A percentile compares a stretch with the other conserved stretches of the same genome.
Evolutionary conservation across 2,329 filamentous ascomycete genomes (phyloP).

Genomic region (Trichoderma guizhouense): DNA sequence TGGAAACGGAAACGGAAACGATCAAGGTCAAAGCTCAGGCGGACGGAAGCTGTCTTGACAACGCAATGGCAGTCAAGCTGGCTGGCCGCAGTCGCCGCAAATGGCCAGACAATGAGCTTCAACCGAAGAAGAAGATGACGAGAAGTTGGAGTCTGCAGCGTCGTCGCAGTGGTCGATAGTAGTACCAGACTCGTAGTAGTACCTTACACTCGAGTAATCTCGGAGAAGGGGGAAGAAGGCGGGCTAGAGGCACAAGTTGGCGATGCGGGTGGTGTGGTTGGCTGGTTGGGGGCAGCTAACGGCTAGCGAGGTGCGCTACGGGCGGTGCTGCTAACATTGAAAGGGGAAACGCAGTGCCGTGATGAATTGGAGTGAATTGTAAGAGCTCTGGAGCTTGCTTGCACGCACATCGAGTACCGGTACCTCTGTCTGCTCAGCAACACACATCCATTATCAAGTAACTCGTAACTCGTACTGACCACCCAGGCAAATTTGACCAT

Average conservation of each 20-base stretch:
- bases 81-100: constrained; percentile 7
- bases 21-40: not conserved
- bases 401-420: not conserved
- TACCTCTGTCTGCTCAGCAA: not conserved
- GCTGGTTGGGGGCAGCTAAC: not conserved
- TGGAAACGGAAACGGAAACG: not conserved
- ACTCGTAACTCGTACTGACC: not conserved
- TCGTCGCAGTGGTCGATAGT: no score
- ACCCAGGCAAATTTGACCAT: not conserved
- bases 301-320: constrained; percentile 12
- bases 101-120: constrained; percentile 6
- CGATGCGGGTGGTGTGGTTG: constrained; percentile 15
- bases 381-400: not conserved
- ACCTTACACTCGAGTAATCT: not conserved
- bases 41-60: constrained; percentile 8
- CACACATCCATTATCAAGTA: not conserved
- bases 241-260: constrained; percentile 13
- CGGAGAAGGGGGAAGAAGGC: constrained; percentile 10
- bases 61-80: constrained; percentile 6
- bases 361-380: not conserved
- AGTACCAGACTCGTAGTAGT: not conserved
- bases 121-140: not conserved
- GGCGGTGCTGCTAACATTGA: not conserved
- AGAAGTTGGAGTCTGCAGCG: not conserved
- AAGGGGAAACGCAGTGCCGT: constrained; percentile 7